Evolutionary conservation across 176 grass and related monocot species (phyloP).

Genomic region (Avena eriantha): DNA sequence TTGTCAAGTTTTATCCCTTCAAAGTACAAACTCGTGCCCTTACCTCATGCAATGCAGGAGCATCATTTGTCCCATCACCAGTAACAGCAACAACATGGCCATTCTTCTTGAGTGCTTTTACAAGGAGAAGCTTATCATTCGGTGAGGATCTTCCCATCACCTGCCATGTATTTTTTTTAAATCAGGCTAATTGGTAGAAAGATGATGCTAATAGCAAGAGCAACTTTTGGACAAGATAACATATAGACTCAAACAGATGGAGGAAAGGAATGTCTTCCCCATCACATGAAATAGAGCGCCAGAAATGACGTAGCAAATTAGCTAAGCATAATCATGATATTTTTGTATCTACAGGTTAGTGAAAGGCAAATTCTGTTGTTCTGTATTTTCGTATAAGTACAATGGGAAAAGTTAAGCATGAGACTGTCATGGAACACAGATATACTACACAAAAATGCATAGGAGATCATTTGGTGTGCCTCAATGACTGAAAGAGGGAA

Average conservation of each 20-base stretch:
- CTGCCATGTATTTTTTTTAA: slow-evolving; percentile 45
- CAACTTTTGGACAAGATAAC: slow-evolving; percentile 23
- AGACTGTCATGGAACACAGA: slow-evolving; percentile 10
- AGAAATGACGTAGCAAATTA: slow-evolving; percentile 18
- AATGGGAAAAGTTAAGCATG: neutral
- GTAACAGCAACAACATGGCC: slow-evolving; percentile 93
- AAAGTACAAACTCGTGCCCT: slow-evolving; percentile 30
- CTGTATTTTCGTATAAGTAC: slow-evolving; percentile 9
- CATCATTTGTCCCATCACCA: slow-evolving; percentile 97
- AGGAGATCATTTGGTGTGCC: neutral
- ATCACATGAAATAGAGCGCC: slow-evolving; percentile 28
- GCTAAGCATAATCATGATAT: slow-evolving; percentile 16
- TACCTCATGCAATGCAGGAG: slow-evolving; percentile 95
- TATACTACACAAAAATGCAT: slow-evolving; percentile 8
- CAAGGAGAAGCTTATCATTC: slow-evolving; percentile 90
- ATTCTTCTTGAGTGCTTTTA: slow-evolving; percentile 81
- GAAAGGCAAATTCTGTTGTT: slow-evolving; percentile 23
- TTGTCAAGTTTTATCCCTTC: slow-evolving; percentile 6
- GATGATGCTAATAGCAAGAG: slow-evolving; percentile 14
- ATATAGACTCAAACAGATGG: slow-evolving; percentile 9
- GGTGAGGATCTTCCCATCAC: slow-evolving; percentile 98
- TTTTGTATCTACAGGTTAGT: slow-evolving; percentile 14
- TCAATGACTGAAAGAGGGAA: neutral
- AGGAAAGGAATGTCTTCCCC: neutral
- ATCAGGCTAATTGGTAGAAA: slow-evolving; percentile 27